Conservation (phyloP, 352 stramenopile genomes). For the Thalassiosira allenii region DNA sequence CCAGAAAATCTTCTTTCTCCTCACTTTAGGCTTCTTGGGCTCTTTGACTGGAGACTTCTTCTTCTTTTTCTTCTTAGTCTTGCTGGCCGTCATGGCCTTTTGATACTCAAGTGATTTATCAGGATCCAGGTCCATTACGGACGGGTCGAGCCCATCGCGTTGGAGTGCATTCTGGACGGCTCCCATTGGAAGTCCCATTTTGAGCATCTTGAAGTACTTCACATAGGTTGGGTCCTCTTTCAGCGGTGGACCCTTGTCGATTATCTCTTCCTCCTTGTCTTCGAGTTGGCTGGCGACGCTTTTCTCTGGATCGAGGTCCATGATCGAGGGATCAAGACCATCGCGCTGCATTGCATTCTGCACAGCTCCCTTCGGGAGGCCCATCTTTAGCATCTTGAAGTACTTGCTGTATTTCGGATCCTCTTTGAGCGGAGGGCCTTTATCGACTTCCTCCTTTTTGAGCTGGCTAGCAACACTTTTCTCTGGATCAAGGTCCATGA, state of each 20-base stretch:
- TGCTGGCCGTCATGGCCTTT: slow-evolving; percentile 47
- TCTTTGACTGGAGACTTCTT: slow-evolving; percentile 51
- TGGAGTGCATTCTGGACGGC: slow-evolving; percentile 93
- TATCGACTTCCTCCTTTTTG: slow-evolving; percentile 1
- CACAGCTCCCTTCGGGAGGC: slow-evolving; percentile 88
- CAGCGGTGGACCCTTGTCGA: slow-evolving; percentile 43
- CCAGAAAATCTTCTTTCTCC: slow-evolving; percentile 87
- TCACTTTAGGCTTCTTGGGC: slow-evolving; percentile 70
- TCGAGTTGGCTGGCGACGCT: slow-evolving; percentile 50
- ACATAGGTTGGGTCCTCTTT: slow-evolving; percentile 73
- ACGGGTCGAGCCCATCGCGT: slow-evolving; percentile 80
- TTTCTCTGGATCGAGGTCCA: slow-evolving; percentile 65
- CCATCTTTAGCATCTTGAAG: slow-evolving; percentile 83
- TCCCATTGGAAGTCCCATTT: slow-evolving; percentile 75
- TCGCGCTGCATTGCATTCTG: slow-evolving; percentile 92
- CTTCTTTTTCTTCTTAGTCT: slow-evolving; percentile 70
- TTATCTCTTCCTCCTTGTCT: not conserved
- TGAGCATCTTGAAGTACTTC: slow-evolving; percentile 70
- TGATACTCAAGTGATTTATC: slow-evolving; percentile 73
- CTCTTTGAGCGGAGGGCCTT: slow-evolving; percentile 57
- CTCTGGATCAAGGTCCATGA: slow-evolving; percentile 76
- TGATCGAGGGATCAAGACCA: slow-evolving; percentile 67
- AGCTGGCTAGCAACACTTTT: slow-evolving; percentile 51
- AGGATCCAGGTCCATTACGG: slow-evolving; percentile 75
- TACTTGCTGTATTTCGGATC: slow-evolving; percentile 81